Conservation (phyloP, 768 basidiomycete species). For the Naganishia vishniacii region DNA sequence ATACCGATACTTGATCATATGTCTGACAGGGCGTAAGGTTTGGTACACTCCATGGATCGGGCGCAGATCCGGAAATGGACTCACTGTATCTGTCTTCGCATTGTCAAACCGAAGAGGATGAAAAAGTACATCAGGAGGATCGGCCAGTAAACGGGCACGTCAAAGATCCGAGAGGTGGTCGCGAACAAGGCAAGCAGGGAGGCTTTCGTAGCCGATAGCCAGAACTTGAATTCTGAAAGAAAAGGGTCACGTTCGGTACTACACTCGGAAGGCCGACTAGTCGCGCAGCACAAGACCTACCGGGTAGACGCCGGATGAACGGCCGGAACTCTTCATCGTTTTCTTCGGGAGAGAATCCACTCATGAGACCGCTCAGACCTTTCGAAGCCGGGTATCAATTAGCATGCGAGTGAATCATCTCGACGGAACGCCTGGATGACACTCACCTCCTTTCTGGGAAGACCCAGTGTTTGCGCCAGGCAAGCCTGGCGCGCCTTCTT, state of each 20-base stretch:
- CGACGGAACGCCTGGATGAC: neutral
- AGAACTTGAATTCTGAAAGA: slow-evolving; percentile 49
- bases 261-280: neutral
- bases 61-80: too few species aligned
- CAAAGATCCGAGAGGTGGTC: slow-evolving; percentile 77
- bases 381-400: neutral
- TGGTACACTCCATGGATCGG: too few species aligned
- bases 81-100: slow-evolving; percentile 92
- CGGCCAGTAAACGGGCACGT: slow-evolving; percentile 98
- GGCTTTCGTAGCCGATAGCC: slow-evolving; percentile 87
- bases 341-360: slow-evolving; percentile 44
- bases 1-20: slow-evolving; percentile 99
- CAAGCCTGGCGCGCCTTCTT: slow-evolving; percentile 70
- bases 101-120: slow-evolving; percentile 86
- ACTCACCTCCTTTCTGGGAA: slow-evolving; percentile 42
- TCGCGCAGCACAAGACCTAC: slow-evolving; percentile 30
- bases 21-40: too few species aligned
- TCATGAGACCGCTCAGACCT: slow-evolving; percentile 42
- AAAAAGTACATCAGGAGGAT: slow-evolving; percentile 97
- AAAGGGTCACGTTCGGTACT: too few species aligned
- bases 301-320: slow-evolving; percentile 84
- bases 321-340: slow-evolving; percentile 92
- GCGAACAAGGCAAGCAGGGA: slow-evolving; percentile 72
- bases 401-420: neutral
- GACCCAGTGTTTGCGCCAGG: slow-evolving; percentile 35